Evolutionary conservation across 2,329 filamentous ascomycete species (phyloP), one percentile per base, ranked within the genome.

Genomic region (Cladorrhinum sp.): DNA sequence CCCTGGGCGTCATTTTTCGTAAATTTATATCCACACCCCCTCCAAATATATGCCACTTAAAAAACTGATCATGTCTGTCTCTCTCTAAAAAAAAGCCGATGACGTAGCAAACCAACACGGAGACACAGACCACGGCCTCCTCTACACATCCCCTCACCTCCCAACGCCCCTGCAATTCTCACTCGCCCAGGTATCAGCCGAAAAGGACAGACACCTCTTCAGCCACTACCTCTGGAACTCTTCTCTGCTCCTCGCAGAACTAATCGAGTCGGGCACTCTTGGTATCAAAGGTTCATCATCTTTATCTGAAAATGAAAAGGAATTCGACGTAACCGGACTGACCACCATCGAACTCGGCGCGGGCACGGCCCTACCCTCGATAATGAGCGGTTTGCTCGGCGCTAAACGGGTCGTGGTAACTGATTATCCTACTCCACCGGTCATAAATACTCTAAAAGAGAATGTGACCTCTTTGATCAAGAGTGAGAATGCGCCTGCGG

Each of bases 181-280:
- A 8, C 76, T 83, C 18, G 73, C 78, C 22, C 77, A 83, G 66
- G 85, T 75, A 12, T 70, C 75, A 29, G 76, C 72, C 29, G 83
- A 86, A 58, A 74, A 79, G 27, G 82, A 85, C 66, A 75, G 86
- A 54, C 72, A 74, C 20, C 79, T 91, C 50, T 91, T 90, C 70
- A 85, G 85, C 63, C 88, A 92, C 70, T 90, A 87, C 71, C 74
- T 91, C 24, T 92, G 88, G 88, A 92, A 92, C 73, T 79, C 87
- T 6, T 80, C 78, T 18, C 71, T 86, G 52, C 72, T 83, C 64
- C 75, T 85, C 1, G 82, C 81, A 8, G 83, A 85, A 72, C 74
- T 84, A 25, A 74, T 85, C 58, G 83, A 86, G 70, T 76, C 77
- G 7, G 79, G 78, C 48, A 75, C 77, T 5, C 66, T 82, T n/a